Evolutionary conservation across 257 asterid species (phyloP), one percentile per base, ranked within the genome.

Genomic region (Nicotiana knightiana): DNA sequence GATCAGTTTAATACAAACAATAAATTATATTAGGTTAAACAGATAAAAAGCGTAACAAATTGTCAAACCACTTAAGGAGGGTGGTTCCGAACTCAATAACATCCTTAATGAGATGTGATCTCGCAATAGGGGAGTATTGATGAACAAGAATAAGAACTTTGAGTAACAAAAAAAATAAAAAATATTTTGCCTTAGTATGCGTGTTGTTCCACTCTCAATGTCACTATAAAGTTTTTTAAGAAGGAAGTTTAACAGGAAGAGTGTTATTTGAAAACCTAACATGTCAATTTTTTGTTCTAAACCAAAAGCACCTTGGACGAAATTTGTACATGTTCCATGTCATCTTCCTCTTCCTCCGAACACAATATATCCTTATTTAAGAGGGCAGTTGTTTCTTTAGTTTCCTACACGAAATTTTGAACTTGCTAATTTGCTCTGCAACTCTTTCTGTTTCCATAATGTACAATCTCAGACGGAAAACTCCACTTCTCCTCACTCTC

Each of bases 401-500:
- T 75, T 26, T 26, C 79, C 11, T n/a, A 26, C 77, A 39, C 37
- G 17, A 63, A 63, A 39, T n/a, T 70, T 68, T 51, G 43, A 66
- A 16, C 51, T 66, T 33, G 75, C 51, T 66, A 17, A 66, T 33
- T 66, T 16, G 13, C 75, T 33, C 28, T 64, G 18, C 70, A 28
- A 64, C 7, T 10, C n/a, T 18, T 6, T 63, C 37, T 48, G 13
- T 59, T n/a, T 65, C 81, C 81, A 67, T 77, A 86, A 86, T 82
- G 89, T 28, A 64, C 16, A 46, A 46, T 62, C 55, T 79, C 53
- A 76, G 53, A 66, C 28, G 32, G 63, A 91, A 86, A 87, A 79
- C 88, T 1, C 87, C 86, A 24, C 76, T 82, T 6, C 32, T 84
- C 3, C 87, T 85, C 79, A 21, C 85, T 39, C 83, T 89, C 82